Conservation (phyloP, 768 basidiomycete genomes). For the Pulveroboletus sp. region DNA sequence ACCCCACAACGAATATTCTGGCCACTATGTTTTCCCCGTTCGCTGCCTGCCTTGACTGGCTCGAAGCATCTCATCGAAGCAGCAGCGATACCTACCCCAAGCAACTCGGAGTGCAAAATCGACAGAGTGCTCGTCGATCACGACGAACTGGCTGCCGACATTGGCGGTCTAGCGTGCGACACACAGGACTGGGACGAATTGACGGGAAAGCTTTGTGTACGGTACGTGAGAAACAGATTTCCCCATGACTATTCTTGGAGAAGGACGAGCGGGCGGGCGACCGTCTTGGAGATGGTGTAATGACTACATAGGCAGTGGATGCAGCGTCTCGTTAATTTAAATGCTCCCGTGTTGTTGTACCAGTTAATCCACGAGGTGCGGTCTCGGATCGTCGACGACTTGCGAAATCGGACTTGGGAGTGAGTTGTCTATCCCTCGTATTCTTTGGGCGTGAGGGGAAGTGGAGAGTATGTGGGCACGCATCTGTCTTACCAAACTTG, state of each 20-base stretch:
- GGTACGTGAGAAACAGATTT: conserved; percentile 19
- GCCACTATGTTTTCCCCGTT: conserved; percentile 15
- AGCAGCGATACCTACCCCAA: conserved; percentile 15
- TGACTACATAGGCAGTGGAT: not conserved
- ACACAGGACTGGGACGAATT: conserved; percentile 32
- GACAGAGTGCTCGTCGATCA: conserved; percentile 21
- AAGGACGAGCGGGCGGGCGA: conserved; percentile 18
- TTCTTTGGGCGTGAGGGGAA: too few species aligned
- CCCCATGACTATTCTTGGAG: conserved; percentile 23
- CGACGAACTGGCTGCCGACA: conserved; percentile 12
- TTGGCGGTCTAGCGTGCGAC: conserved; percentile 14
- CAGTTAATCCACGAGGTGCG: too few species aligned
- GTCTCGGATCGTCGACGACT: too few species aligned
- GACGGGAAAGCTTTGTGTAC: conserved; percentile 26
- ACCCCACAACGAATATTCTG: conserved; percentile 29
- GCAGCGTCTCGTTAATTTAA: too few species aligned
- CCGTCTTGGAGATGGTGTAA: conserved; percentile 26
- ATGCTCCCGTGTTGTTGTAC: too few species aligned
- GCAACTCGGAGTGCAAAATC: conserved; percentile 14
- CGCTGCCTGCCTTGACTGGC: not conserved
- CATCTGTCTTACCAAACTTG: too few species aligned
- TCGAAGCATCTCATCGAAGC: conserved; percentile 22
- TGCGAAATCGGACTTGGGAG: too few species aligned
- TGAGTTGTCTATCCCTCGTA: too few species aligned
- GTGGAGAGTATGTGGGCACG: too few species aligned